Conservation (phyloP, 345 rosid genomes). For the Pugionium cornutum region DNA sequence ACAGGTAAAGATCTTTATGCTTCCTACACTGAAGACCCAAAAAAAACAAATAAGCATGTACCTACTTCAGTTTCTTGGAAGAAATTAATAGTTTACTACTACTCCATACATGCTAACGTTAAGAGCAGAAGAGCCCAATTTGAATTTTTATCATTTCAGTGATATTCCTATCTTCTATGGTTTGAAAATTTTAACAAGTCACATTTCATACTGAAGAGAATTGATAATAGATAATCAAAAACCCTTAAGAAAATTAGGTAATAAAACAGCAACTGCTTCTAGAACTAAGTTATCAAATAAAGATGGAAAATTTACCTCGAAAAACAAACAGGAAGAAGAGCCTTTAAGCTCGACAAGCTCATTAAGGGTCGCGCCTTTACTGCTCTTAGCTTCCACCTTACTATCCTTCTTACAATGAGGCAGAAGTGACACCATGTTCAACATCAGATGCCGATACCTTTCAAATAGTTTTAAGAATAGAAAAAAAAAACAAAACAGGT, state of each 20-base stretch:
- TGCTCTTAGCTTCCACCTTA: slow-evolving; percentile 81
- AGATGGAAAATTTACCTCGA: slow-evolving; percentile 59
- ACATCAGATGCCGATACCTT: slow-evolving; percentile 96
- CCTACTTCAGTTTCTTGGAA: neutral
- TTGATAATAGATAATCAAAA: neutral
- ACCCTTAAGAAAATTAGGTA: neutral
- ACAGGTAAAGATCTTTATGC: slow-evolving; percentile 84
- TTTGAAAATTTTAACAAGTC: neutral
- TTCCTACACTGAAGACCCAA: slow-evolving; percentile 76
- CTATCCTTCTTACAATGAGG: slow-evolving; percentile 97
- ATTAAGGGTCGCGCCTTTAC: slow-evolving; percentile 74
- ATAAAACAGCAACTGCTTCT: neutral
- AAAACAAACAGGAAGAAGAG: slow-evolving; percentile 81
- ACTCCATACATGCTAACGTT: neutral
- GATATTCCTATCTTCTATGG: neutral
- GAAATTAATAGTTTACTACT: neutral
- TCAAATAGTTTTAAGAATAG: neutral
- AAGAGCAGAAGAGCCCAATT: neutral
- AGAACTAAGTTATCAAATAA: neutral
- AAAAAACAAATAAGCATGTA: neutral
- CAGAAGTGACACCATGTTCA: slow-evolving; percentile 84
- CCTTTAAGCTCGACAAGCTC: slow-evolving; percentile 90
- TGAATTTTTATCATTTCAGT: neutral
- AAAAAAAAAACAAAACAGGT: neutral
- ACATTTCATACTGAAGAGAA: neutral